Evolutionary conservation across 2,329 filamentous ascomycete genomes (phyloP).

Genomic region (Colletotrichum theobromicola): DNA sequence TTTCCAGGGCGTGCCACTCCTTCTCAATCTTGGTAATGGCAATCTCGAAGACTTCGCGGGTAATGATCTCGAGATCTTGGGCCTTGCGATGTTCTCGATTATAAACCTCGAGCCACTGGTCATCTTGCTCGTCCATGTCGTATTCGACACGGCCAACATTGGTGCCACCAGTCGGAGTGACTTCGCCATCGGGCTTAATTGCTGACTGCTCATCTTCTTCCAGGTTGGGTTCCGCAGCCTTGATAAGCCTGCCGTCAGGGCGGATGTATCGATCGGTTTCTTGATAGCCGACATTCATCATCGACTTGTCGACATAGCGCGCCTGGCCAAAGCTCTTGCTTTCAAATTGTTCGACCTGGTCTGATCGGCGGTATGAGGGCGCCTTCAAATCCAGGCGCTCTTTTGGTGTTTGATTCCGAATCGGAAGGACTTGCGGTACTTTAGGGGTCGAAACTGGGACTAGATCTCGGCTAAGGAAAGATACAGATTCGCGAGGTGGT

Average conservation of each 20-base stretch:
- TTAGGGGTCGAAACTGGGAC: constrained; percentile 53
- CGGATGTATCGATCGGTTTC: constrained; percentile 89
- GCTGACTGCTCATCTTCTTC: constrained; percentile 64
- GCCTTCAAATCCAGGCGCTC: constrained; percentile 80
- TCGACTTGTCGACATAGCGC: constrained; percentile 93
- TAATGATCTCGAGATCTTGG: constrained; percentile 80
- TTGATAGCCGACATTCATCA: constrained; percentile 96
- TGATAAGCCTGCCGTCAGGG: constrained; percentile 74
- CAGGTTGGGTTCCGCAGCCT: constrained; percentile 62
- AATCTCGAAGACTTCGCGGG: constrained; percentile 94
- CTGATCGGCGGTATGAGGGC: constrained; percentile 77
- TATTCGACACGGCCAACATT: constrained; percentile 88
- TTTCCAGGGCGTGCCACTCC: constrained; percentile 96
- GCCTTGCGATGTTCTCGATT: constrained; percentile 75
- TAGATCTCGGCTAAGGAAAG: constrained; percentile 56
- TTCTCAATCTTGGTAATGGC: constrained; percentile 99
- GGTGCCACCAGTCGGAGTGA: constrained; percentile 48
- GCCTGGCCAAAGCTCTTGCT: constrained; percentile 84
- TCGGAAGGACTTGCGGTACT: constrained; percentile 72
- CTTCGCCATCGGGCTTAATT: constrained; percentile 63
- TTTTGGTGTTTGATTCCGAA: constrained; percentile 79
- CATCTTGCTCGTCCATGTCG: constrained; percentile 99
- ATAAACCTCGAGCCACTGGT: constrained; percentile 89
- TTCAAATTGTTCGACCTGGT: constrained; percentile 81
- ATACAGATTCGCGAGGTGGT: constrained; percentile 54